phyloP scores from a whole-genome alignment of 192 early-diverging fungal genomes.

The Globomyces pollinis-pini region DNA sequence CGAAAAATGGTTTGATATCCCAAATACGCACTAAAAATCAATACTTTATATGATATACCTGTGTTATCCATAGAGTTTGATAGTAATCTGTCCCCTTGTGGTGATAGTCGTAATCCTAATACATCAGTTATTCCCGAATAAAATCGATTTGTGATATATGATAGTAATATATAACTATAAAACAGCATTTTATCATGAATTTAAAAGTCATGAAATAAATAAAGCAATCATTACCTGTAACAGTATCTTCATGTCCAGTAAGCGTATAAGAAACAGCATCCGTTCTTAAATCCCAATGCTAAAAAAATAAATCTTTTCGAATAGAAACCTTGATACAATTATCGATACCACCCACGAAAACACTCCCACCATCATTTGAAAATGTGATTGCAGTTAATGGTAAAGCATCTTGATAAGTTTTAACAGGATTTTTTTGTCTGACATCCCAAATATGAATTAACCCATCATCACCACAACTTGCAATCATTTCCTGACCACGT shows the following conservation, averaged over 20 bases:
- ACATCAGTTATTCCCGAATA: no score
- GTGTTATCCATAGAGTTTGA: slow-evolving; percentile 94
- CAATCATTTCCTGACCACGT: slow-evolving; percentile 68
- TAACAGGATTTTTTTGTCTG: slow-evolving; percentile 28
- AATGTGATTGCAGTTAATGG: slow-evolving; percentile 73
- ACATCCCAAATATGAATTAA: slow-evolving; percentile 51
- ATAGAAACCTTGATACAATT: slow-evolving; percentile 35
- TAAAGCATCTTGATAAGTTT: slow-evolving; percentile 20
- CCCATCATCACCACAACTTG: slow-evolving; percentile 80
- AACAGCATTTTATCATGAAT: no score
- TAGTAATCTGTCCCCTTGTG: slow-evolving; percentile 75
- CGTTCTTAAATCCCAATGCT: slow-evolving; percentile 78
- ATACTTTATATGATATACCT: slow-evolving; percentile 30
- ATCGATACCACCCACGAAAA: slow-evolving; percentile 75
- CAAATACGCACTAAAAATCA: slow-evolving; percentile 76
- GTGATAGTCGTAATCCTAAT: slow-evolving; percentile 62
- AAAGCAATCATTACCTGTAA: no score
- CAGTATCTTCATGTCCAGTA: slow-evolving; percentile 69
- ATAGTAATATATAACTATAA: no score
- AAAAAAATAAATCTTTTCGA: neutral
- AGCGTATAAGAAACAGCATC: slow-evolving; percentile 55
- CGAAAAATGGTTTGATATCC: slow-evolving; percentile 87
- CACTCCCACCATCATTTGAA: slow-evolving; percentile 62
- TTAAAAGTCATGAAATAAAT: no score
- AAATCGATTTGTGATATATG: no score